Base-by-base conservation (phyloP, 176 grass and related monocot species). In the Lolium rigidum region DNA sequence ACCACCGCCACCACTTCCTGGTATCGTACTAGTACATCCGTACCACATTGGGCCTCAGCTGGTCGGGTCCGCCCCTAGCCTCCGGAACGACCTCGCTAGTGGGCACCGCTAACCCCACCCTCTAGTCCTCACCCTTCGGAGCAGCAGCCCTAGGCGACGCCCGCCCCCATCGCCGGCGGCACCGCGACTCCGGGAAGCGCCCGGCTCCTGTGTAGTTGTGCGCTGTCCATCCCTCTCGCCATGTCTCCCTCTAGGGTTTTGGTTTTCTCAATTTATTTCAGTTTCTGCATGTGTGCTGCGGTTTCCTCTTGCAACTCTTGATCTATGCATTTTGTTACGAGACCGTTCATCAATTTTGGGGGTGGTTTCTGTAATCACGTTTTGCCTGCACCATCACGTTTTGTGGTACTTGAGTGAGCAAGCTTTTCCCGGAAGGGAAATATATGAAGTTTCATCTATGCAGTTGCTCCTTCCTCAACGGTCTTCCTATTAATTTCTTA, bases 21-120 rank as follows among this genome's bases (percentile, higher is more conserved):
- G 1, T 74, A 48, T 47, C n/a, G n/a, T n/a, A n/a, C n/a, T n/a
- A 5, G 3, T 25, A 0, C 4, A 7, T 25, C n/a, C 59, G 24
- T 28, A 28, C 9, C 69, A 13, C 70, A 73, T 24, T 73, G 70
- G 41, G 43, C 70, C 70, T 48, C 70, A 48, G n/a, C 69, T 47
- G 69, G 68, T 22, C 39, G 20, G 18, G 3, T 21, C n/a, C n/a
- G n/a, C n/a, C n/a, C n/a, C n/a, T n/a, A n/a, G n/a, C n/a, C n/a
- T n/a, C n/a, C n/a, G n/a, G n/a, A n/a, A n/a, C n/a, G n/a, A n/a
- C n/a, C n/a, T n/a, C n/a, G n/a, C n/a, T n/a, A n/a, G n/a, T n/a
- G n/a, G n/a, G n/a, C n/a, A n/a, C n/a, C n/a, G n/a, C 28, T 31
- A 31, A 31, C 28, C 28, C 28, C 28, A 2, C 28, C 28, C 28